Base-by-base conservation (phyloP, 805 yeast genomes). In the Nakazawaea holstii region DNA sequence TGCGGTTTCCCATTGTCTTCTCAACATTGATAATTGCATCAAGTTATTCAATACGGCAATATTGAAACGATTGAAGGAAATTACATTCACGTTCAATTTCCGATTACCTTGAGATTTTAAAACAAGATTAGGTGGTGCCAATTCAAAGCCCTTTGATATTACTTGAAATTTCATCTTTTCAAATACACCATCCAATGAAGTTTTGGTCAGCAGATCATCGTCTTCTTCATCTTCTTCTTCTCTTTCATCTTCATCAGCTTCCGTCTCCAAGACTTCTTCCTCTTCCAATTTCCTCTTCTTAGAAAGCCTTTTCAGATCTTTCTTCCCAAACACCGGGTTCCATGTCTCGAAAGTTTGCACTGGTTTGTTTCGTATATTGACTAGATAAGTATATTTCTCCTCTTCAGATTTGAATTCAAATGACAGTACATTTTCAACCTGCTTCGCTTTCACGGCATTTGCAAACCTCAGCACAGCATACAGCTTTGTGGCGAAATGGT, bases 1-100 rank as follows among this genome's bases (percentile, higher is more conserved):
- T 0, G 87, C 85, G 13, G 67, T 39, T 6, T 59, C 54, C 89
- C 89, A 85, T 8, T 80, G 71, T 29, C 66, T 57, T 33, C 70
- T 62, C 37, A 76, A 55, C 3, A 84, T 58, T 48, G 70, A 69
- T 9, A 76, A 35, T 52, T 81, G 83, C 31, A 85, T 58, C 15
- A 82, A 59, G 10, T 68, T 66, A 29, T 62, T 68, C 39, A 81
- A 55, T 39, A 67, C 65, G 28, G 52, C 52, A 4, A 55, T 26
- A 32, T 54, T 49, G 38, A 43, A 49, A 8, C 32, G 24, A 5
- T 14, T 35, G 38, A 47, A 50, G 8, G 43, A 42, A 8, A 41
- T 46, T 4, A 10, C 20, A 11, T 36, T 42, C 7, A 14, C 28
- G 7, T 20, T 20, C 24, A 20, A 20, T 20, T 20, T 20, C 24